These are phyloP conservation scores for Tillandsia fasciculata DNA, from an alignment of 176 grass and related monocot species.

Conservation along the genomic window DNA sequence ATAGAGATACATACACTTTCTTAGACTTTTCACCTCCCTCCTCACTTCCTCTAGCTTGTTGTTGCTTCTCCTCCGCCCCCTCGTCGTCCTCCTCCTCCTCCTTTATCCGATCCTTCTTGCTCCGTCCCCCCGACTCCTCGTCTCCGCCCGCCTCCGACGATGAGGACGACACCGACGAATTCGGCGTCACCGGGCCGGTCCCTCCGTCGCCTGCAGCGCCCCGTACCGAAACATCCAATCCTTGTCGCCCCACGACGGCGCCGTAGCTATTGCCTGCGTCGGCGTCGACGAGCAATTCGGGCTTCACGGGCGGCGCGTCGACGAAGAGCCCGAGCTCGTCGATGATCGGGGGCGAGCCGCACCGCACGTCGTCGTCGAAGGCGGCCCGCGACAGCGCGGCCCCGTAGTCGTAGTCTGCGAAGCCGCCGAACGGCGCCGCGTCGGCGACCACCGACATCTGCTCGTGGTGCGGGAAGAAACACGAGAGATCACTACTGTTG, in stretches of 20 bases:
- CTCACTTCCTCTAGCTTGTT: slow-evolving; percentile 33
- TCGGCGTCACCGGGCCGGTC: slow-evolving; percentile 37
- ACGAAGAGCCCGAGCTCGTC: neutral
- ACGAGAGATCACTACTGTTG: slow-evolving; percentile 15
- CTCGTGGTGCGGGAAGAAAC: slow-evolving; percentile 21
- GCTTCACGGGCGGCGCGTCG: neutral
- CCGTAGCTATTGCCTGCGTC: no score
- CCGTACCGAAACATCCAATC: neutral
- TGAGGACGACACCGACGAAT: slow-evolving; percentile 68
- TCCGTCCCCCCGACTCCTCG: slow-evolving; percentile 28
- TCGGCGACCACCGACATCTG: neutral
- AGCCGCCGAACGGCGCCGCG: slow-evolving; percentile 17
- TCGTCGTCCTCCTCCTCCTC: slow-evolving; percentile 15
- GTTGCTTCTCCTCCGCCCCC: slow-evolving; percentile 9
- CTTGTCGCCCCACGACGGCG: neutral
- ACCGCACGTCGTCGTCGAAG: neutral
- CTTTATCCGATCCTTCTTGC: slow-evolving; percentile 55
- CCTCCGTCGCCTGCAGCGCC: neutral
- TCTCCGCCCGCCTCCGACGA: slow-evolving; percentile 53
- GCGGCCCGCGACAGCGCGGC: neutral
- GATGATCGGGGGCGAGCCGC: neutral
- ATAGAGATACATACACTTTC: slow-evolving; percentile 22
- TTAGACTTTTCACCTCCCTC: slow-evolving; percentile 55
- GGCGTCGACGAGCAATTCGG: neutral
- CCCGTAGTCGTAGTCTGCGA: neutral